phyloP scores from a whole-genome alignment of 2,329 filamentous ascomycete genomes.

The Cadophora sp. region DNA sequence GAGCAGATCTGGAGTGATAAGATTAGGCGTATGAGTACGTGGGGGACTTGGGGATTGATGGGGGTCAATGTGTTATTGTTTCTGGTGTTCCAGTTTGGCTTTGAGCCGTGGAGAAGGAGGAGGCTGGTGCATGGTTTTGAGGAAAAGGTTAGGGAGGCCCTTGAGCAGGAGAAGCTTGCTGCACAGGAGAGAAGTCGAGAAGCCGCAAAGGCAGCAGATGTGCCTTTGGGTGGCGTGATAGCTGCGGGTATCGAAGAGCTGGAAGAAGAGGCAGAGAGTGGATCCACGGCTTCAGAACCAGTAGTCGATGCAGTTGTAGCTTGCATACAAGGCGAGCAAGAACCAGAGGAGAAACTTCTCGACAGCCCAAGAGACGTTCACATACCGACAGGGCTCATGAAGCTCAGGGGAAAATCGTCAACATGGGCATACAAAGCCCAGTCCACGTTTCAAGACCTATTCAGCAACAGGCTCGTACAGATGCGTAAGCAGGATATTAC shows the following conservation, averaged over 20 bases:
- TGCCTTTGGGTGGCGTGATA: slow-evolving; percentile 35
- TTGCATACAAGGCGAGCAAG: slow-evolving; percentile 29
- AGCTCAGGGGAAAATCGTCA: slow-evolving; percentile 33
- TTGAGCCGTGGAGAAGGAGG: slow-evolving; percentile 89
- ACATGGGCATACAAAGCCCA: slow-evolving; percentile 51
- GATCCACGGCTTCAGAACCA: slow-evolving; percentile 21
- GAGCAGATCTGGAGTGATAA: slow-evolving; percentile 99
- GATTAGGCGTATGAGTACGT: slow-evolving; percentile 93
- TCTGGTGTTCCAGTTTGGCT: slow-evolving; percentile 82
- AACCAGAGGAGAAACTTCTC: slow-evolving; percentile 31
- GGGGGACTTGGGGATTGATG: slow-evolving; percentile 99
- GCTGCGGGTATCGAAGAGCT: slow-evolving; percentile 36
- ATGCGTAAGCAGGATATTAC: slow-evolving; percentile 75
- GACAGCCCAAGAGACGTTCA: slow-evolving; percentile 33
- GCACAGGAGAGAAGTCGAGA: slow-evolving; percentile 19
- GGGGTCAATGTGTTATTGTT: slow-evolving; percentile 93
- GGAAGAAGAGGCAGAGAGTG: slow-evolving; percentile 29
- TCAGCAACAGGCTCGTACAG: slow-evolving; percentile 68
- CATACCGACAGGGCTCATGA: slow-evolving; percentile 28
- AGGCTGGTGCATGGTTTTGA: slow-evolving; percentile 84
- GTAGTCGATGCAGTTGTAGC: slow-evolving; percentile 38
- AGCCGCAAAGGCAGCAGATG: slow-evolving; percentile 20
- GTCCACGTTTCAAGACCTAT: slow-evolving; percentile 61
- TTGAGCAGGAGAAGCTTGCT: slow-evolving; percentile 50
- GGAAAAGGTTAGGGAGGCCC: slow-evolving; percentile 72